Conservation (phyloP, 2,329 filamentous ascomycete genomes). For the Paradendryphiella salina region DNA sequence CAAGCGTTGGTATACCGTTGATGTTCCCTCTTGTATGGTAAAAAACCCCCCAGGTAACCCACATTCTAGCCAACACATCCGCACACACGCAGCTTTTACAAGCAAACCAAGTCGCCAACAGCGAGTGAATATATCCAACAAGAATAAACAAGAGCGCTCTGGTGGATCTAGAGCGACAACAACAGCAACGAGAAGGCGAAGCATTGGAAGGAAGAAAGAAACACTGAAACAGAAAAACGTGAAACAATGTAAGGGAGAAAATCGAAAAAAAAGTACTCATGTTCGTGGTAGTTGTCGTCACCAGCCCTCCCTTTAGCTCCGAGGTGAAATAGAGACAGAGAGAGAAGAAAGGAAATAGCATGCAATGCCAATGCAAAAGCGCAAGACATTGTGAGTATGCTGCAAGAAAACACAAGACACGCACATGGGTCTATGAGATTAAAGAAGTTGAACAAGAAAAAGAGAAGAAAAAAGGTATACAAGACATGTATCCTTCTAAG, state of each 20-base stretch:
- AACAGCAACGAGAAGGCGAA: not conserved
- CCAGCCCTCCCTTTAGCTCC: constrained; percentile 8
- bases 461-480: constrained; percentile 28
- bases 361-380: constrained; percentile 12
- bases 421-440: constrained; percentile 30
- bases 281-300: constrained; percentile 25
- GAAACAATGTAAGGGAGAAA: constrained; percentile 8
- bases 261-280: constrained; percentile 11
- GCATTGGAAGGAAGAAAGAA: not conserved
- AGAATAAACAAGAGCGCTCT: not conserved
- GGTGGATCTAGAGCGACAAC: not conserved
- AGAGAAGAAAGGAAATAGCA: constrained; percentile 3
- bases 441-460: constrained; percentile 25
- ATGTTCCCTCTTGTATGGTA: too few relatives aligned
- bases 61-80: too few relatives aligned
- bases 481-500: constrained; percentile 23
- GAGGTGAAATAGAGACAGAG: constrained; percentile 2
- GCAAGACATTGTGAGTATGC: constrained; percentile 23
- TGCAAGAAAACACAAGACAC: constrained; percentile 14
- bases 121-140: constrained; percentile 2
- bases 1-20: too few relatives aligned
- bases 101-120: not conserved
- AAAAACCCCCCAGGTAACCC: too few relatives aligned
- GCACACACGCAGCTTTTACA: not conserved
- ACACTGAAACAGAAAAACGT: constrained; percentile 1